Evolutionary conservation across 2,329 filamentous ascomycete genomes (phyloP), one percentile per base, ranked within the genome.

Genomic region (Venturia aucupariae): DNA sequence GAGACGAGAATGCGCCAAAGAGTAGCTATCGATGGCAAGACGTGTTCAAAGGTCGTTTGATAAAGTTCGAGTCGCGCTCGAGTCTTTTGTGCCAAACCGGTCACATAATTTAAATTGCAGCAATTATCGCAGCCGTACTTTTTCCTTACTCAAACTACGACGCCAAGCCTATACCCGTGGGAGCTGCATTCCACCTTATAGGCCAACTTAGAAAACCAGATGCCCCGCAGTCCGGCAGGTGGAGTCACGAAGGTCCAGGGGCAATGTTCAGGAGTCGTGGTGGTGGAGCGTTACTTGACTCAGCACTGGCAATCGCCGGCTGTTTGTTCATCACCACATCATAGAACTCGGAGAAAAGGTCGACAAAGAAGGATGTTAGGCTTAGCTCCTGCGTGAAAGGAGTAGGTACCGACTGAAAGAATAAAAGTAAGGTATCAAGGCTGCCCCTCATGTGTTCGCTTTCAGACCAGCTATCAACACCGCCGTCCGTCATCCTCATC

Each of bases 391-490:
- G 51, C 30, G 30, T 35, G 17, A 35, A 35, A n/a, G 17, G 35
- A 35, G 19, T 32, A 35, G 51, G 51, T 57, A 11, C 51, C 19
- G 30, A 32, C 27, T 38, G 17, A 32, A 35, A 17, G 17, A 24
- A 35, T 57, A 22, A 57, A 54, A 35, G 51, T 57, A 57, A 57
- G 51, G 51, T 57, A 57, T 57, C 51, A 57, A 57, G 51, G 51
- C 51, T 57, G 13, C 27, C 19, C 51, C 48, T 32, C 17, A 17
- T 17, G 35, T 30, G 17, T 57, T 57, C 30, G 51, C 30, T 19
- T 35, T 15, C 51, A 57, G n/a, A 57, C 46, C 46, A 51, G 46
- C 22, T 51, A 11, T 27, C 46, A 51, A 15, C 30, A 35, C 30
- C 17, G 17, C 24, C 51, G 30, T 57, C 51, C 51, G 30, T 35